Base-by-base conservation (phyloP, 179 eudicot species). In the Sideroxylon spinosum region DNA sequence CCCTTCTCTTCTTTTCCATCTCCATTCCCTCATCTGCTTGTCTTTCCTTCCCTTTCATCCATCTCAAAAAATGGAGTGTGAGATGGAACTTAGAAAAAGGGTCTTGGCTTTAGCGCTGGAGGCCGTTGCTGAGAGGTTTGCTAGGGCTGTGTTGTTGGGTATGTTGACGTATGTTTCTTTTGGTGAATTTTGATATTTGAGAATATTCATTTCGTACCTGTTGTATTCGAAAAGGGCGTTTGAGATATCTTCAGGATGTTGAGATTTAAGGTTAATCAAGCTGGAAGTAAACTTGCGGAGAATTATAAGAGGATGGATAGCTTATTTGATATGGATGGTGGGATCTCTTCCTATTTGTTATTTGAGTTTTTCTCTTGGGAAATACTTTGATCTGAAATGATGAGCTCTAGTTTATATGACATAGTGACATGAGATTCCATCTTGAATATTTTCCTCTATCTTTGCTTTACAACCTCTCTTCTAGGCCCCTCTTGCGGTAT, bases 331-430 rank as follows among this genome's bases (percentile, higher is more conserved):
- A 73, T 32, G 37, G 61, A 29, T 11, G 16, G 23, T 55, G 20
- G 23, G 65, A 56, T 11, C 50, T 37, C 64, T 73, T 73, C 37
- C 74, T 11, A 17, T 56, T 55, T 53, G 49, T 73, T 14, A 28
- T 56, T 73, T 44, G 25, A 2, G 26, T 44, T 37, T 37, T 61
- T 20, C 57, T 11, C 29, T 22, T 25, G 56, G 56, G 29, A 61
- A 44, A 74, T 60, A 64, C 12, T 75, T 75, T 48, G n/a, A 17
- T 63, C 56, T 61, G 68, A 37, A 37, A 37, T 37, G 44, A 37
- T 37, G 44, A 44, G 22, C 37, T 75, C 19, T 61, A 37, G 28
- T 7, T 75, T 44, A 57, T 57, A 10, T 74, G 29, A 10, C 52
- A 19, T 9, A 57, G 56, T 14, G 7, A 20, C 19, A 11, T 13